Conservation (phyloP, 148 eudicot genomes). For the Persicaria tinctoria region DNA sequence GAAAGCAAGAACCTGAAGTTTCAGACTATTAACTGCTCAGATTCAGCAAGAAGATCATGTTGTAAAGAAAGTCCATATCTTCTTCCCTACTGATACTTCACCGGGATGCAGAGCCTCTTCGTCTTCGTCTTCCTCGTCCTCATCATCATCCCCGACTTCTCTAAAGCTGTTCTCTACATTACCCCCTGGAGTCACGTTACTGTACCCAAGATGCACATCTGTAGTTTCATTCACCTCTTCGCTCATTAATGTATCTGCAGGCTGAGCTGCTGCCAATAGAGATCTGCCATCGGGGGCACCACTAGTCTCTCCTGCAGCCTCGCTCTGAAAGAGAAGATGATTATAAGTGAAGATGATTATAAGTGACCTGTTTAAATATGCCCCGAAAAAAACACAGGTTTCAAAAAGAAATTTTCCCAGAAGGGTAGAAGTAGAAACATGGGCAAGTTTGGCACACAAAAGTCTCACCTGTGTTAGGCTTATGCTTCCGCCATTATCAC, state of each 20-base stretch:
- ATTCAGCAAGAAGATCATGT: slow-evolving; percentile 28
- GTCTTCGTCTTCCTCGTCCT: slow-evolving; percentile 37
- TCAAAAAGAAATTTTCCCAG: background rate
- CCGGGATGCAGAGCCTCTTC: slow-evolving; percentile 84
- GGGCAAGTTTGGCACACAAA: background rate
- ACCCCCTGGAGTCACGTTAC: slow-evolving; percentile 17
- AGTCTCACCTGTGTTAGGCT: slow-evolving; percentile 41
- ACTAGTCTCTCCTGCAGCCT: slow-evolving; percentile 32
- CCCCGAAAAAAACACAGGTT: background rate
- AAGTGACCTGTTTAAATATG: background rate
- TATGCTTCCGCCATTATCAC: slow-evolving; percentile 49
- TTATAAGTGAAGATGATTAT: background rate
- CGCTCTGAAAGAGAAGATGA: slow-evolving; percentile 27
- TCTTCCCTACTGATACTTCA: slow-evolving; percentile 83
- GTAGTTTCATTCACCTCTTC: slow-evolving; percentile 72
- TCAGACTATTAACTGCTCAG: background rate
- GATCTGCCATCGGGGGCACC: slow-evolving; percentile 16
- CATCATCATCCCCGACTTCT: slow-evolving; percentile 14
- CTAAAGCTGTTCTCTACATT: slow-evolving; percentile 3
- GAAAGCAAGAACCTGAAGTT: background rate
- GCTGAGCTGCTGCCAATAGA: slow-evolving; percentile 22
- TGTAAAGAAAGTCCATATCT: slow-evolving; percentile 78
- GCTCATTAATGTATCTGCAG: slow-evolving; percentile 33
- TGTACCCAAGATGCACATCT: slow-evolving; percentile 17
- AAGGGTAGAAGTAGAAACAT: background rate